phyloP scores from a whole-genome alignment of 768 basidiomycete genomes.

The Termitomyces bulborhizus region DNA sequence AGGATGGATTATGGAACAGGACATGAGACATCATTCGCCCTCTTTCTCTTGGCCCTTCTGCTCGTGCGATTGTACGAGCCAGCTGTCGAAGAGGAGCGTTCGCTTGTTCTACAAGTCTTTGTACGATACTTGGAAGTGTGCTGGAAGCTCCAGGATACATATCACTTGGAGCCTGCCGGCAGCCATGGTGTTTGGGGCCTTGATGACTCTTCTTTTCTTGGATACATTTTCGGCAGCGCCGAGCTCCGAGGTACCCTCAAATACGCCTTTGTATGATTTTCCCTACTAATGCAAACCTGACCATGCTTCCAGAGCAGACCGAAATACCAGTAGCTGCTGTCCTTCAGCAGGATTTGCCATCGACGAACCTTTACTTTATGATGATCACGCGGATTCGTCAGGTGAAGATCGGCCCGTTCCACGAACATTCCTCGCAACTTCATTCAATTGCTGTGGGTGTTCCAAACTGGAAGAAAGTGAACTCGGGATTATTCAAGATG shows the following conservation, averaged over 20 bases:
- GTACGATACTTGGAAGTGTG: conserved; percentile 75
- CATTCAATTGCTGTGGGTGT: conserved; percentile 85
- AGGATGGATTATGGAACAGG: conserved; percentile 97
- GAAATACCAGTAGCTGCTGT: conserved; percentile 60
- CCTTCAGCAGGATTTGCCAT: conserved; percentile 49
- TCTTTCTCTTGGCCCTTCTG: conserved; percentile 71
- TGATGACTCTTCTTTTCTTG: conserved; percentile 86
- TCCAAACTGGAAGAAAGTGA: conserved; percentile 86
- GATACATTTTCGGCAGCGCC: conserved; percentile 87
- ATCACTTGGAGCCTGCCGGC: conserved; percentile 91
- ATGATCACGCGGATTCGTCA: conserved; percentile 71
- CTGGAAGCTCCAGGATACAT: conserved; percentile 83
- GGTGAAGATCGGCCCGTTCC: conserved; percentile 84
- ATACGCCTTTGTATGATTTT: not conserved
- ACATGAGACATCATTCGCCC: conserved; percentile 85
- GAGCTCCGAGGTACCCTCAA: conserved; percentile 64
- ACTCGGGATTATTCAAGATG: conserved; percentile 91
- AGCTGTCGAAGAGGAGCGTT: conserved; percentile 53
- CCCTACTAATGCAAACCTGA: conserved; percentile 9
- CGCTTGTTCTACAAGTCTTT: conserved; percentile 56
- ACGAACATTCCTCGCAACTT: conserved; percentile 89
- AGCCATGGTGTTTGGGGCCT: conserved; percentile 98
- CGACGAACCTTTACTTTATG: conserved; percentile 77
- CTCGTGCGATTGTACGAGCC: conserved; percentile 63
- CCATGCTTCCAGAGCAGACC: conserved; percentile 43